phyloP scores from a whole-genome alignment of 148 eudicot species.

The Camellia japonica region DNA sequence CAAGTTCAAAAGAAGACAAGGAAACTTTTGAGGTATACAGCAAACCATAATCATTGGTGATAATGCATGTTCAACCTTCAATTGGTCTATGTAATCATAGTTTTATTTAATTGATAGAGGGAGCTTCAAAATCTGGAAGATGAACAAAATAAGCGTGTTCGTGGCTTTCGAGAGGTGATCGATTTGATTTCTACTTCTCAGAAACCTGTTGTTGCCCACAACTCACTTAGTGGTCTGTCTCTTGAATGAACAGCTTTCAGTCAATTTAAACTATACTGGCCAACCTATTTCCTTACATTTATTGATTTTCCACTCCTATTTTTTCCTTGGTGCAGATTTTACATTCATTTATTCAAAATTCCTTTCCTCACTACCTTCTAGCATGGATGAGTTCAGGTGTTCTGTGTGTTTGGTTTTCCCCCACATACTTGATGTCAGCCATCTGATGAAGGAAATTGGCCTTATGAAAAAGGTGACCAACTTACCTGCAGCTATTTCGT shows the following conservation, averaged over 20 bases:
- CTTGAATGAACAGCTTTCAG: conserved; percentile 4
- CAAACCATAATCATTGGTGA: background rate
- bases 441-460: conserved; percentile 70
- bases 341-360: conserved; percentile 78
- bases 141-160: conserved; percentile 55
- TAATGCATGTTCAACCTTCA: conserved; percentile 6
- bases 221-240: conserved; percentile 71
- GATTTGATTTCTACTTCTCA: conserved; percentile 81
- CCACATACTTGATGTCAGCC: conserved; percentile 59
- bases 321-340: conserved; percentile 60
- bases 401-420: conserved; percentile 61
- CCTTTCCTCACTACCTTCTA: conserved; percentile 69
- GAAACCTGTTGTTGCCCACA: conserved; percentile 90
- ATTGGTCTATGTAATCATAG: background rate
- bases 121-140: conserved; percentile 66
- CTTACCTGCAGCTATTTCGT: conserved; percentile 65
- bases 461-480: conserved; percentile 49
- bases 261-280: conserved; percentile 9
- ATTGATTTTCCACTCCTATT: background rate
- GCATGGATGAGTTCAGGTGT: conserved; percentile 58
- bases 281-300: background rate
- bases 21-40: conserved; percentile 55
- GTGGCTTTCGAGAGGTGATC: conserved; percentile 95
- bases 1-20: conserved; percentile 81
- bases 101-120: conserved; percentile 32